Base-by-base conservation (phyloP, 2,329 filamentous ascomycete species). In the Botrytis hyacinthi region DNA sequence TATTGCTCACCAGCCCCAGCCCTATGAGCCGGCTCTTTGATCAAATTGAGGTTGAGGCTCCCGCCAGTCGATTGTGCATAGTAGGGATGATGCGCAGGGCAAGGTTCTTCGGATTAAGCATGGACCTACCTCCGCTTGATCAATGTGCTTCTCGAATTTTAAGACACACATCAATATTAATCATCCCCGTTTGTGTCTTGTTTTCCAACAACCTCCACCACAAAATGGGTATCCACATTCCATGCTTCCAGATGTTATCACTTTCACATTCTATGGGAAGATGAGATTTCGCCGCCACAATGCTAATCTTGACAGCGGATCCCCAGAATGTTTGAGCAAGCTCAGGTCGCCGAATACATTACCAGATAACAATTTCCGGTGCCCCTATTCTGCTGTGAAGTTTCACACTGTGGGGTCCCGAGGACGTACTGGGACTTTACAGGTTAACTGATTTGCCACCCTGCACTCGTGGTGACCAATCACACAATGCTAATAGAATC, bases 341-440 rank as follows among this genome's bases (percentile, higher is more conserved):
- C 51, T 68, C 51, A 72, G 71, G 71, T 72, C 62, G 62, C 62
- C 71, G 62, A 72, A 72, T 51, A 37, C 29, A 16, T 29, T 68
- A 40, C 54, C 22, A 68, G 62, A 67, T 57, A 22, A 59, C 22
- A 59, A 69, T 61, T 1, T 46, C 42, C 40, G 51, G 46, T 48
- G 7, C 32, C 8, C 51, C 32, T 72, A 60, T 67, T 46, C 29
- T 29, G 71, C 54, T 66, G 61, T 66, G 29, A 48, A 72, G 62
- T 72, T 60, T 60, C 71, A 72, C 62, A 37, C 40, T 32, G 51
- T 61, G 62, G 62, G 51, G 26, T 68, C 26, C 32, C n/a, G 37
- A 48, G 48, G 26, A 48, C 32, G 40, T 68, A 61, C 62, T 66
- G 62, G 40, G 8, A 60, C 42, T 48, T 42, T 48, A 60, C 40